Evolutionary conservation across 1,139 yeast species (phyloP).

Genomic region (Saccharomyces pastorianus): DNA sequence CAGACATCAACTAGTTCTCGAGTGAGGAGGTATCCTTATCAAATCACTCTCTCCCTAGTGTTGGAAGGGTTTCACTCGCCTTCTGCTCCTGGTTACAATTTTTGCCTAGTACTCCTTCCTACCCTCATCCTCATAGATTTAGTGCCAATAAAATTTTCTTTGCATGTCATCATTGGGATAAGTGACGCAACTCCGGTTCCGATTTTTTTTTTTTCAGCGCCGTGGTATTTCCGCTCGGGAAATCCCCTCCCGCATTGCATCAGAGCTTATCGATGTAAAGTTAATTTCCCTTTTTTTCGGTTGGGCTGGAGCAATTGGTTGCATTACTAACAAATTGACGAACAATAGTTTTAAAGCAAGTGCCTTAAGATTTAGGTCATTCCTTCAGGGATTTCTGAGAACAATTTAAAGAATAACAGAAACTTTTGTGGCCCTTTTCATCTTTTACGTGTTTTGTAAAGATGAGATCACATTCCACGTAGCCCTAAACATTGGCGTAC

Average conservation of each 20-base stretch:
- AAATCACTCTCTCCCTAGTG: background rate
- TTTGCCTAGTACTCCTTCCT: background rate
- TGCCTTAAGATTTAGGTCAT: background rate
- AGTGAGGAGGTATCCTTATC: background rate
- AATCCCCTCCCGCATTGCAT: background rate
- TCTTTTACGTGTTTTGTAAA: background rate
- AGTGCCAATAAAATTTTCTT: background rate
- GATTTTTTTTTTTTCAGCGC: background rate
- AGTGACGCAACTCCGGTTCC: background rate
- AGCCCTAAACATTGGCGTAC: background rate
- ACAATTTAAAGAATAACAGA: background rate
- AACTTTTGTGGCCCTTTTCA: background rate
- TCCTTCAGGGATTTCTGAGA: background rate
- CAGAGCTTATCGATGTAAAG: background rate
- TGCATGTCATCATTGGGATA: background rate
- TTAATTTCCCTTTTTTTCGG: background rate
- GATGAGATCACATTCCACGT: background rate
- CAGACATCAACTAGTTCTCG: background rate
- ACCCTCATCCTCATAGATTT: background rate
- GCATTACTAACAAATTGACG: background rate
- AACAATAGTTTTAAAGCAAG: background rate
- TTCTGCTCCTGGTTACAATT: background rate
- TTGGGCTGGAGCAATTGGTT: background rate
- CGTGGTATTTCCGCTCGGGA: background rate
- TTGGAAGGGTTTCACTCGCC: background rate